Percentiles rank a stretch among this genome's conserved stretches.
These are phyloP conservation scores for Hansenula sp. DNA, from an alignment of 1,139 yeast species.

Conservation along the genomic window DNA sequence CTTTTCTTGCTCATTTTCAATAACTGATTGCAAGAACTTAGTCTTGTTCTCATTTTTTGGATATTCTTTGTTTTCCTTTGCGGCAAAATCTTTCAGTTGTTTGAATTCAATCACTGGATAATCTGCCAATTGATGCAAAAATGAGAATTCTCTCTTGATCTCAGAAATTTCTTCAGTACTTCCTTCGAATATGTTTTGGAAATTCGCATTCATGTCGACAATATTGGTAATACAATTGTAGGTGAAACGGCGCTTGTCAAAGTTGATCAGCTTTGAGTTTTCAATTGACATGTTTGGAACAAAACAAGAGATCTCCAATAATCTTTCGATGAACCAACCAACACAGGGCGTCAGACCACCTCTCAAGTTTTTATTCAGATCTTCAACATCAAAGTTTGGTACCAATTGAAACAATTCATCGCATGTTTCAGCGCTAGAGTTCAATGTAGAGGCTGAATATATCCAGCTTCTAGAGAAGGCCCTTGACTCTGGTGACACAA, in stretches of 20 bases:
- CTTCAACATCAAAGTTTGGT: slow-evolving; percentile 33
- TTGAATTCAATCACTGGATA: slow-evolving; percentile 15
- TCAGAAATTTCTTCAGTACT: slow-evolving; percentile 4
- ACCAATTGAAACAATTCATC: slow-evolving; percentile 30
- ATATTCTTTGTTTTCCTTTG: slow-evolving; percentile 37
- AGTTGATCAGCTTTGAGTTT: slow-evolving; percentile 55
- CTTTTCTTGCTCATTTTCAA: slow-evolving; percentile 47
- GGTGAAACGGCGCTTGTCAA: slow-evolving; percentile 64
- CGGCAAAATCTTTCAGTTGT: slow-evolving; percentile 36
- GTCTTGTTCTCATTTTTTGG: slow-evolving; percentile 28
- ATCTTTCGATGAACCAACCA: slow-evolving; percentile 68
- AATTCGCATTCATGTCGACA: slow-evolving; percentile 33
- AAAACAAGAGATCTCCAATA: slow-evolving; percentile 62
- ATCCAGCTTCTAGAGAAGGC: slow-evolving; percentile 65
- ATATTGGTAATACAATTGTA: slow-evolving; percentile 54
- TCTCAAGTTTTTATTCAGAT: slow-evolving; percentile 47
- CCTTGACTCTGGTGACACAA: slow-evolving; percentile 80
- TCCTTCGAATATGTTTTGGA: slow-evolving; percentile 7
- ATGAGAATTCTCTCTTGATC: slow-evolving; percentile 16
- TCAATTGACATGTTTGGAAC: slow-evolving; percentile 65
- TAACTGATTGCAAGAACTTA: slow-evolving; percentile 40
- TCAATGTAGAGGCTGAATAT: slow-evolving; percentile 43
- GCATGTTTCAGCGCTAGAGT: slow-evolving; percentile 22
- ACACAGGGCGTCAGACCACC: slow-evolving; percentile 73
- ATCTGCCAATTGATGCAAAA: slow-evolving; percentile 23